These are phyloP conservation scores for Selaginella tamariscina DNA, from an alignment of 75 land plant genomes.

Conservation along the genomic window DNA sequence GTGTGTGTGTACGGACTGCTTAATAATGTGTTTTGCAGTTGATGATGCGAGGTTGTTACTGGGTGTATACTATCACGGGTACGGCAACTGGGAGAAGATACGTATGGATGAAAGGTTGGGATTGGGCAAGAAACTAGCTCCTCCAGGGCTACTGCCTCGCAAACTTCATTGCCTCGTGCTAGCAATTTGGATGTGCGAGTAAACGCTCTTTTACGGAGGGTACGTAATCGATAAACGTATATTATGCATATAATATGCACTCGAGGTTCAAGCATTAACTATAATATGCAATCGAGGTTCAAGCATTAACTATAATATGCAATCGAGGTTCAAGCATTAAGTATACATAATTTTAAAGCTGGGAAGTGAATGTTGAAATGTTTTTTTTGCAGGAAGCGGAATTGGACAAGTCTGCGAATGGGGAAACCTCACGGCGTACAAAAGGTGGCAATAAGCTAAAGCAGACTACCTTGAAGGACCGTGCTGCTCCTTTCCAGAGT, in stretches of 20 bases:
- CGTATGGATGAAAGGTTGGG: conserved; percentile 68
- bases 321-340: no score
- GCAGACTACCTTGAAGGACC: background rate
- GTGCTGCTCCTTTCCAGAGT: background rate
- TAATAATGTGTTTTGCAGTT: conserved; percentile 35
- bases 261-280: no score
- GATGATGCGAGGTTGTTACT: conserved; percentile 96
- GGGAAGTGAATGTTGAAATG: background rate
- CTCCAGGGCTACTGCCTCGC: conserved; percentile 65
- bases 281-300: no score
- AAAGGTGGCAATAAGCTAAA: background rate
- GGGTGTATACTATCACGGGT: conserved; percentile 84
- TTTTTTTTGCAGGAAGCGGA: background rate
- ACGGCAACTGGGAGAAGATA: conserved; percentile 96
- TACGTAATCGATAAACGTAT: conserved; percentile 12
- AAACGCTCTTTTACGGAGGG: conserved; percentile 66
- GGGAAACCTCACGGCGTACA: background rate
- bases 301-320: no score
- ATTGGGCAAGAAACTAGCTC: conserved; percentile 79
- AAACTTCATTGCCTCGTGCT: conserved; percentile 87
- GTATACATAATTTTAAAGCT: no score
- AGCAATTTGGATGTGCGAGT: conserved; percentile 87
- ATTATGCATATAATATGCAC: no score
- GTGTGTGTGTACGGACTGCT: no score
- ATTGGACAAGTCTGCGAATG: background rate